These are phyloP conservation scores for Metschnikowia similis DNA, from an alignment of 805 yeast species.

Conservation along the genomic window DNA sequence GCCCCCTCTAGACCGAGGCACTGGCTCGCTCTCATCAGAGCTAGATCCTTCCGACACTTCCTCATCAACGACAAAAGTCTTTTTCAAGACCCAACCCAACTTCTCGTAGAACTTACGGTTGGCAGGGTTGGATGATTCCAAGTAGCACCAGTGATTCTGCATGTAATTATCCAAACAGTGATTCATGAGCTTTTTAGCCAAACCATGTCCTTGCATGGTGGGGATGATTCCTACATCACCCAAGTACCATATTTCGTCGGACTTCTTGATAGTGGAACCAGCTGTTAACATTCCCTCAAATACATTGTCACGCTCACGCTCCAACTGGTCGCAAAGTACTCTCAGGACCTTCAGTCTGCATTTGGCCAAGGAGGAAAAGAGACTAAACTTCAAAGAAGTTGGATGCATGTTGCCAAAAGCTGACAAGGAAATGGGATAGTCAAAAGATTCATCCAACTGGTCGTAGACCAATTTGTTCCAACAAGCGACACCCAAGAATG, in stretches of 20 bases:
- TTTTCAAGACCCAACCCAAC: conserved; percentile 43
- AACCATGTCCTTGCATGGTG: conserved; percentile 55
- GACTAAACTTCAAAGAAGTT: conserved; percentile 33
- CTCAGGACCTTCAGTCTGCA: conserved; percentile 48
- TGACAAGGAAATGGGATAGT: conserved; percentile 17
- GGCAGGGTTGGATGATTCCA: conserved; percentile 54
- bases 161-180: conserved; percentile 46
- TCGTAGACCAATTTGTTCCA: conserved; percentile 33
- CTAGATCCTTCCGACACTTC: conserved; percentile 14
- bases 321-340: conserved; percentile 47
- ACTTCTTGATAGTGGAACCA: conserved; percentile 30
- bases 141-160: conserved; percentile 37
- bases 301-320: conserved; percentile 40
- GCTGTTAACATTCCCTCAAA: conserved; percentile 21
- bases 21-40: conserved; percentile 15
- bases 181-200: conserved; percentile 49
- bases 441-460: conserved; percentile 21
- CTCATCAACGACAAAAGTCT: conserved; percentile 28
- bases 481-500: conserved; percentile 52
- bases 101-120: conserved; percentile 52
- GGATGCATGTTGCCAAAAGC: conserved; percentile 27
- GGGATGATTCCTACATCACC: conserved; percentile 57
- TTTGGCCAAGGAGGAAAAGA: conserved; percentile 35
- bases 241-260: conserved; percentile 49
- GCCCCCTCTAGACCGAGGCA: conserved; percentile 12